Percentiles rank a stretch among this genome's conserved stretches.
These are phyloP conservation scores for Quercus mongolica DNA, from an alignment of 306 rosid species.

Conservation along the genomic window DNA sequence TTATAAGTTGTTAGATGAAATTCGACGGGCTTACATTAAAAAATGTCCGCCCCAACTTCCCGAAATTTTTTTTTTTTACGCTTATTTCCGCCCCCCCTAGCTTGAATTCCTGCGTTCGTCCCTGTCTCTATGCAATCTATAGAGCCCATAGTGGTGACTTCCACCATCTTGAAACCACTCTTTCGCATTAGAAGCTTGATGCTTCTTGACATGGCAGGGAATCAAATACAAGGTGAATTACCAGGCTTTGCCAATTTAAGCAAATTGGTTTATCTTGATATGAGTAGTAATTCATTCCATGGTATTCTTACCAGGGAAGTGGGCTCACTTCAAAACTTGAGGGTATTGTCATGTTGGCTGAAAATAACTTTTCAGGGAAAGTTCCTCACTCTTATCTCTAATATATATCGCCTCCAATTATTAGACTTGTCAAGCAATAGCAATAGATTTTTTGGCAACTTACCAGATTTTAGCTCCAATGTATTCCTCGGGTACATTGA, in stretches of 20 bases:
- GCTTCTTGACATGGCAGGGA: slow-evolving; percentile 11
- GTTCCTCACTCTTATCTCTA: slow-evolving; percentile 16
- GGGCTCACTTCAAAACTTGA: no score
- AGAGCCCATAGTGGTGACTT: no score
- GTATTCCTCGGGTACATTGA: slow-evolving; percentile 17
- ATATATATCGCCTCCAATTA: slow-evolving; percentile 17
- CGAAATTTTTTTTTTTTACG: no score
- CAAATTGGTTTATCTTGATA: slow-evolving; percentile 5
- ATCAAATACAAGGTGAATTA: neutral
- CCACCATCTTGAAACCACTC: no score
- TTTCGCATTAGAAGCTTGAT: slow-evolving; percentile 11
- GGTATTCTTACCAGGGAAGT: no score
- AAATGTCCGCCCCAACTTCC: no score
- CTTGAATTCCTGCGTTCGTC: no score
- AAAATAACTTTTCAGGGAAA: slow-evolving; percentile 22
- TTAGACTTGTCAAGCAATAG: slow-evolving; percentile 23
- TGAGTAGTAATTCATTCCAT: slow-evolving; percentile 10
- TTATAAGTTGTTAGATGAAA: no score
- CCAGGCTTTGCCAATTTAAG: slow-evolving; percentile 20
- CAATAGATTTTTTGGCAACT: slow-evolving; percentile 2
- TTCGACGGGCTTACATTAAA: no score
- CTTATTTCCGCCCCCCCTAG: no score
- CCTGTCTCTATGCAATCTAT: no score
- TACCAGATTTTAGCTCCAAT: slow-evolving; percentile 10
- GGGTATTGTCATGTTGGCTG: slow-evolving; percentile 18